phyloP scores from a whole-genome alignment of 1,284 basidiomycete species.

The Microbotryomycetes sp. region DNA sequence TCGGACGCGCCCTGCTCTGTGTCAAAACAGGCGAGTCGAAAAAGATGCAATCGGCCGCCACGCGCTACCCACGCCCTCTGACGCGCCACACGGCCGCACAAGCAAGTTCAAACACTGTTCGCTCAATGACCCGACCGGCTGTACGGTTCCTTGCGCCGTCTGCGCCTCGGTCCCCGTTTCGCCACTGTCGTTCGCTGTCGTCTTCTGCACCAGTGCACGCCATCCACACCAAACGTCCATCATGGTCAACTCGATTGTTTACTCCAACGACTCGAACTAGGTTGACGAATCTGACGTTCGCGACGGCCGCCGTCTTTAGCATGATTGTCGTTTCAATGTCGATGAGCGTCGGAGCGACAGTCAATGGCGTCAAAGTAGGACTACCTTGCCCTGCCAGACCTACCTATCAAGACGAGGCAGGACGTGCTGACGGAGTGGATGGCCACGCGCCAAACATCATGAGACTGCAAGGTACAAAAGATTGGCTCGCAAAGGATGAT shows the following conservation, averaged over 20 bases:
- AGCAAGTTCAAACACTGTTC: too few species aligned
- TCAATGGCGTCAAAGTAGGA: not conserved
- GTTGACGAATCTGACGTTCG: conserved; percentile 22
- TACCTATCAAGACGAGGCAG: not conserved
- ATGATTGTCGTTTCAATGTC: conserved; percentile 17
- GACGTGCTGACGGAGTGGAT: not conserved
- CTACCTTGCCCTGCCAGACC: conserved; percentile 1
- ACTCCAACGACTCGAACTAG: not conserved
- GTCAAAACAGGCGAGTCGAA: too few species aligned
- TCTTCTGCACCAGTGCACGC: not conserved
- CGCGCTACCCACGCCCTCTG: too few species aligned
- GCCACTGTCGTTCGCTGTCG: too few species aligned
- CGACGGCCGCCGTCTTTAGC: conserved; percentile 10
- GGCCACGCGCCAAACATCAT: not conserved
- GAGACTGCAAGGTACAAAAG: not conserved
- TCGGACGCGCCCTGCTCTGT: too few species aligned
- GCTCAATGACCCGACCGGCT: too few species aligned
- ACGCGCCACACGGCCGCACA: too few species aligned
- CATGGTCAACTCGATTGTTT: not conserved
- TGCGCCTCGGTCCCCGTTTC: too few species aligned
- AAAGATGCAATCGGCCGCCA: too few species aligned
- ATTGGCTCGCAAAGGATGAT: not conserved
- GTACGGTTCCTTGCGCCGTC: too few species aligned
- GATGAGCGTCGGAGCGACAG: conserved; percentile 6
- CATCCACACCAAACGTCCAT: not conserved